Evolutionary conservation across 1,139 yeast species (phyloP).

Genomic region (Candida sp.): DNA sequence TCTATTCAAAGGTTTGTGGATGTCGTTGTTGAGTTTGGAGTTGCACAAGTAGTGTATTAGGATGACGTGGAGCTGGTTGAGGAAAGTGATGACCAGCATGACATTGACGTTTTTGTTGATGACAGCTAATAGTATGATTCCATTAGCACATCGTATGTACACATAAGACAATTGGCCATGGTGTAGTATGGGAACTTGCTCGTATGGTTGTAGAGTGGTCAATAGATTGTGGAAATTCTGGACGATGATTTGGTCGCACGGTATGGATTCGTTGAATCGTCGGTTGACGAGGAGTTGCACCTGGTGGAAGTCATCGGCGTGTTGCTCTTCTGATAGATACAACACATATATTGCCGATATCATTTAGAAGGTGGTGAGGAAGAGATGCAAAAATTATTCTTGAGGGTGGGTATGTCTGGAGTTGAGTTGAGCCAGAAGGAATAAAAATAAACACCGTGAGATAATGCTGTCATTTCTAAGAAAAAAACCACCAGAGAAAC

Average conservation of each 20-base stretch:
- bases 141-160: constrained; percentile 32
- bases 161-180: constrained; percentile 34
- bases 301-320: constrained; percentile 28
- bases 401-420: too few relatives aligned
- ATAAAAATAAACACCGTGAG: too few relatives aligned
- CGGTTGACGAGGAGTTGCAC: constrained; percentile 42
- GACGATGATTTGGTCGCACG: constrained; percentile 27
- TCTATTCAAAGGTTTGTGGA: constrained; percentile 19
- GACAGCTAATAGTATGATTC: constrained; percentile 35
- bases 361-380: constrained; percentile 22
- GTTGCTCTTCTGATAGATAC: constrained; percentile 32
- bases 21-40: constrained; percentile 6
- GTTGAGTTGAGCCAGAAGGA: too few relatives aligned
- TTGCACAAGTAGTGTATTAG: constrained; percentile 34
- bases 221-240: constrained; percentile 30
- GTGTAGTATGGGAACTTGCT: constrained; percentile 34
- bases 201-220: constrained; percentile 17
- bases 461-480: too few relatives aligned
- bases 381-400: too few relatives aligned
- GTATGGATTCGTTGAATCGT: constrained; percentile 37
- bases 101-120: constrained; percentile 38
- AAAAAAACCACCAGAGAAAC: too few relatives aligned
- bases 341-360: constrained; percentile 43
- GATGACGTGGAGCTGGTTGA: constrained; percentile 35
- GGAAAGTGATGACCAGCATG: constrained; percentile 45